Base-by-base conservation (phyloP, 495 filamentous ascomycete species). In the Cryomyces antarcticus region DNA sequence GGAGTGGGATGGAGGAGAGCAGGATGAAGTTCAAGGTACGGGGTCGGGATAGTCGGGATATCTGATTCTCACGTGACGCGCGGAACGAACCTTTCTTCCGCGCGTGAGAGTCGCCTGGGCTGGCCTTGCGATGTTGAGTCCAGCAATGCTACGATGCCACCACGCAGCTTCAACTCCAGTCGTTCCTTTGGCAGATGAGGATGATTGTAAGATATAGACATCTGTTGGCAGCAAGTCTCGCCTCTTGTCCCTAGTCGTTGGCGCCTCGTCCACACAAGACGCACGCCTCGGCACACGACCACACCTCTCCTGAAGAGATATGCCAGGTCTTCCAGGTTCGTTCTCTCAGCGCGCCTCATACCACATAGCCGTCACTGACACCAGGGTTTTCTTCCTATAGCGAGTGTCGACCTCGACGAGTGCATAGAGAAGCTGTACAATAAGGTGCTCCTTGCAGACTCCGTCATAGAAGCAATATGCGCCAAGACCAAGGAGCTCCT, bases 391-490 rank as follows among this genome's bases (percentile, higher is more conserved):
- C 17, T 24, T 24, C 17, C 17, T 37, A 38, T 51, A 96, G 89
- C 82, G 49, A 93, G 81, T 61, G 85, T 97, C 57, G 89, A 97
- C 61, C 75, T 97, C 52, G 89, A 97, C 65, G 84, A 95, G 69
- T 97, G 89, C 63, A 95, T 97, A 62, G 73, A 80, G 53, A 75
- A 89, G 44, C 75, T 97, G 28, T 94, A 96, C 61, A 82, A 84
- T 47, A 96, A 95, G 61, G 88, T 96, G 57, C 70, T 97, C 41
- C 69, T 97, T 27, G 89, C 92, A 38, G 89, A 97, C 62, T 93
- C 88, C 6, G 92, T 97, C 37, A 87, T 97, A 58, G 89, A 97
- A 64, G 89, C 92, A 53, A 92, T 97, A 75, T 97, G 89, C 60
- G 86, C 89, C 53, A 97, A 97, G 60, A 85, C 92, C 9, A 97